Conservation (phyloP, 73 alveolate species). For the Tetrahymena borealis region DNA sequence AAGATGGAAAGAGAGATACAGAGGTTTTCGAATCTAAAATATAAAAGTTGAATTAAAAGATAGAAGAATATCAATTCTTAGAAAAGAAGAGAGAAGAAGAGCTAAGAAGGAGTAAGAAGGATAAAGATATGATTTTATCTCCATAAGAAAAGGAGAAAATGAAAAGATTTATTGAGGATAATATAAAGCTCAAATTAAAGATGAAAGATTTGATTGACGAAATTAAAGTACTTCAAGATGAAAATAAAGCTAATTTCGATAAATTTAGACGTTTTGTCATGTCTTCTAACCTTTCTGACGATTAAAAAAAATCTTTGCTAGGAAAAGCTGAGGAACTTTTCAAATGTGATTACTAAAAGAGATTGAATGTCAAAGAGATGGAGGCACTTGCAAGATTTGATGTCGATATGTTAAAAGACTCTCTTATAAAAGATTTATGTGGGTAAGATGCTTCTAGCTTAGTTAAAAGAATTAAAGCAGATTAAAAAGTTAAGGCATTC, state of each 20-base stretch:
- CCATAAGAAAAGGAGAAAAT: conserved; percentile 7
- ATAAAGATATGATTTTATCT: not conserved
- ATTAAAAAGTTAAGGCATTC: not conserved
- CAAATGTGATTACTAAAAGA: conserved; percentile 1
- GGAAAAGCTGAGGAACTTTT: conserved; percentile 13
- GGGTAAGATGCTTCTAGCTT: conserved; percentile 9
- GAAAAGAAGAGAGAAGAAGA: conserved; percentile 16
- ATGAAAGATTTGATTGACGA: conserved; percentile 12
- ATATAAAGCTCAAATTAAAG: conserved; percentile 24
- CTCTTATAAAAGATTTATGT: conserved; percentile 17
- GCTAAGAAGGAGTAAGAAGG: not conserved
- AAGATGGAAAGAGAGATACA: conserved; percentile 11
- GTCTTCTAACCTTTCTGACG: conserved; percentile 16
- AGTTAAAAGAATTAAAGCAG: conserved; percentile 13
- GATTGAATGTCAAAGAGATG: conserved; percentile 20
- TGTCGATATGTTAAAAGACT: conserved; percentile 30
- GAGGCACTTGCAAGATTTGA: conserved; percentile 5
- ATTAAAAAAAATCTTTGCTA: conserved; percentile 17
- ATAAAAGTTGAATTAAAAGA: not conserved
- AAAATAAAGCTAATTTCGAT: conserved; percentile 16
- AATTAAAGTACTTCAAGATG: conserved; percentile 21
- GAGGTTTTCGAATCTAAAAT: conserved; percentile 11
- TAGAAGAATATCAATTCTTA: conserved; percentile 4
- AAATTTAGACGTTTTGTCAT: conserved; percentile 12
- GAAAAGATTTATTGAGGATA: conserved; percentile 24